A percentile compares a stretch with the other conserved stretches of the same genome.
These are phyloP conservation scores for Xylaria multiplex DNA, from an alignment of 2,329 filamentous ascomycete genomes.

Conservation along the genomic window DNA sequence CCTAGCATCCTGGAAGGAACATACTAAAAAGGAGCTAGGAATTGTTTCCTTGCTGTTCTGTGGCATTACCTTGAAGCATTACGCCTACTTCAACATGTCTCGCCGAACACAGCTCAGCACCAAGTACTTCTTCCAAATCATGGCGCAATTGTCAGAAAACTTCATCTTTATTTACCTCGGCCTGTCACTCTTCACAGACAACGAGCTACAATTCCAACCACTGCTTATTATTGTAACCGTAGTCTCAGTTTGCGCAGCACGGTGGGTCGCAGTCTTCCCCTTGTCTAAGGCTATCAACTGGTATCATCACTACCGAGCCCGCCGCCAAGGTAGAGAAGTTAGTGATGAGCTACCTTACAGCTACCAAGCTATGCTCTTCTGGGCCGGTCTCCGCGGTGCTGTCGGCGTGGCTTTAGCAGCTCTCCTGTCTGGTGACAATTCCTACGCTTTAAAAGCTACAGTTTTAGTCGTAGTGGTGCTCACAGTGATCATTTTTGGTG, in stretches of 20 bases:
- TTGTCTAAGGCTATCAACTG: slow-evolving; percentile 90
- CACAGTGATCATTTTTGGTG: slow-evolving; percentile 98
- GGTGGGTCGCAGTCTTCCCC: slow-evolving; percentile 95
- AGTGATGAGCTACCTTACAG: slow-evolving; percentile 91
- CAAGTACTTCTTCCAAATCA: slow-evolving; percentile 95
- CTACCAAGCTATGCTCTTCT: slow-evolving; percentile 99
- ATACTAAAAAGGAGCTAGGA: slow-evolving; percentile 60
- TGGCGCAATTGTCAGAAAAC: slow-evolving; percentile 95
- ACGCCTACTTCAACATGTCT: slow-evolving; percentile 99
- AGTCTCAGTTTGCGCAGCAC: slow-evolving; percentile 87
- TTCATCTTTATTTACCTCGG: slow-evolving; percentile 99
- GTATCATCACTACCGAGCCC: slow-evolving; percentile 87
- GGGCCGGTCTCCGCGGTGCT: slow-evolving; percentile 93
- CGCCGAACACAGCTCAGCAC: slow-evolving; percentile 95
- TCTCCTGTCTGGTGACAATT: slow-evolving; percentile 83
- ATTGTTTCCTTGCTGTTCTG: slow-evolving; percentile 98
- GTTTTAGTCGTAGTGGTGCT: slow-evolving; percentile 97
- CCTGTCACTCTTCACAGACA: slow-evolving; percentile 92
- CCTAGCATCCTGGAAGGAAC: not conserved
- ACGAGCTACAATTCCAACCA: slow-evolving; percentile 87
- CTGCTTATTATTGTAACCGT: slow-evolving; percentile 94
- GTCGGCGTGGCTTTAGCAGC: slow-evolving; percentile 95
- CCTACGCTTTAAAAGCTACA: slow-evolving; percentile 85
- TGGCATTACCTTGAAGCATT: slow-evolving; percentile 97
- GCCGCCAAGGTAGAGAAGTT: slow-evolving; percentile 76